phyloP scores from a whole-genome alignment of 441 rosid genomes.

The Codiaeum variegatum region DNA sequence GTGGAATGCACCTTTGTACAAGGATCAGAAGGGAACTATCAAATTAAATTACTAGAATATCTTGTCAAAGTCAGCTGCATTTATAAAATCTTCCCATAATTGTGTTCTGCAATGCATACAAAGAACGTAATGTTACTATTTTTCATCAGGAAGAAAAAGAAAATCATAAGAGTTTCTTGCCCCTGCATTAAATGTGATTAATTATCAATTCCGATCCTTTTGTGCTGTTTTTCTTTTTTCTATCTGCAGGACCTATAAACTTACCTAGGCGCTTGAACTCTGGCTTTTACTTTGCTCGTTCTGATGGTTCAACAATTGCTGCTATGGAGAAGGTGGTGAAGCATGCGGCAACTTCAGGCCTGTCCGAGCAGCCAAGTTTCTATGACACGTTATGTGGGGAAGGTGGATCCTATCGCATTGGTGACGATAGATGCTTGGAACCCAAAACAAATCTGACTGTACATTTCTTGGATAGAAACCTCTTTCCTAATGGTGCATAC shows the following conservation, averaged over 20 bases:
- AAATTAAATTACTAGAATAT: slow-evolving; percentile 9
- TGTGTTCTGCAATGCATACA: not conserved
- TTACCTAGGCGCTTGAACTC: slow-evolving; percentile 89
- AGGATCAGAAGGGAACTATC: not conserved
- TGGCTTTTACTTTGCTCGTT: slow-evolving; percentile 77
- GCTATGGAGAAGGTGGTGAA: slow-evolving; percentile 85
- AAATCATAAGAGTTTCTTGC: not conserved
- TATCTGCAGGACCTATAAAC: slow-evolving; percentile 66
- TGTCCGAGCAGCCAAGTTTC: slow-evolving; percentile 95
- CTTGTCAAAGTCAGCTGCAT: slow-evolving; percentile 2
- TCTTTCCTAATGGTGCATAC: slow-evolving; percentile 91
- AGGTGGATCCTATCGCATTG: slow-evolving; percentile 62
- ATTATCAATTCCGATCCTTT: not conserved
- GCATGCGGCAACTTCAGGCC: slow-evolving; percentile 70
- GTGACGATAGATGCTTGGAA: slow-evolving; percentile 59
- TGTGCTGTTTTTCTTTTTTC: slow-evolving; percentile 17
- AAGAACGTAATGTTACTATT: not conserved
- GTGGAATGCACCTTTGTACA: not conserved
- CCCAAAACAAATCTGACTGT: slow-evolving; percentile 66
- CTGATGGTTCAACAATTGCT: slow-evolving; percentile 58
- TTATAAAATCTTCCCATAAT: not conserved
- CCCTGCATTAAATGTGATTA: not conserved
- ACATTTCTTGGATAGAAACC: slow-evolving; percentile 74
- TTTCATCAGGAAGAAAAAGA: not conserved
- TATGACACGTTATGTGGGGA: slow-evolving; percentile 86